These are phyloP conservation scores for Schizochytrium sp. DNA, from an alignment of 108 stramenopile species.

Conservation along the genomic window DNA sequence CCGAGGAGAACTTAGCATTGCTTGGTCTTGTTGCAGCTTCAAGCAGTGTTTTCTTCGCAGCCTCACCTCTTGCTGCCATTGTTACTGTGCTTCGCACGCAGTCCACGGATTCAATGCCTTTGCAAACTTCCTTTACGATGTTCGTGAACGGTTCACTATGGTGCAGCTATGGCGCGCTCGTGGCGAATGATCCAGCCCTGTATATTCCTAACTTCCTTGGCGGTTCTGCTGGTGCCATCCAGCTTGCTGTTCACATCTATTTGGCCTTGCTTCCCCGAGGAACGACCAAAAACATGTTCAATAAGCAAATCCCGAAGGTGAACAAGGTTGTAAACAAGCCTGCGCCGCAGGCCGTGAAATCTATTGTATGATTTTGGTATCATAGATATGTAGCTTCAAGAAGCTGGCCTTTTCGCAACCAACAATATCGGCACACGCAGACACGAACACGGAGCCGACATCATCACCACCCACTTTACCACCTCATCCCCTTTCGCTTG, in stretches of 20 bases:
- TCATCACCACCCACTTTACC: no score
- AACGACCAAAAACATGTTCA: not conserved
- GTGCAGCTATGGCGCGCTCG: slow-evolving; percentile 21
- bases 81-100: not conserved
- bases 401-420: no score
- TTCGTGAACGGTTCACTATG: slow-evolving; percentile 49
- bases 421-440: no score
- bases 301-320: no score
- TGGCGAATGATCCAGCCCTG: slow-evolving; percentile 22
- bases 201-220: slow-evolving; percentile 43
- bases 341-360: no score
- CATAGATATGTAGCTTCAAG: no score
- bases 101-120: slow-evolving; percentile 19
- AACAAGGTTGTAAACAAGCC: no score
- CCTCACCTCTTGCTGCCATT: slow-evolving; percentile 47
- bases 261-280: not conserved
- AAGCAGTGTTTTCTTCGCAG: slow-evolving; percentile 29
- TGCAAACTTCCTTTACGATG: not conserved
- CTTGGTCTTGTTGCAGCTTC: slow-evolving; percentile 34
- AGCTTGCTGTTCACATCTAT: slow-evolving; percentile 32
- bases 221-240: slow-evolving; percentile 6
- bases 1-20: not conserved
- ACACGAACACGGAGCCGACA: no score
- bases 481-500: no score
- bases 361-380: no score